Evolutionary conservation across 768 basidiomycete genomes (phyloP).

Genomic region (Rossbeevera mucosa): DNA sequence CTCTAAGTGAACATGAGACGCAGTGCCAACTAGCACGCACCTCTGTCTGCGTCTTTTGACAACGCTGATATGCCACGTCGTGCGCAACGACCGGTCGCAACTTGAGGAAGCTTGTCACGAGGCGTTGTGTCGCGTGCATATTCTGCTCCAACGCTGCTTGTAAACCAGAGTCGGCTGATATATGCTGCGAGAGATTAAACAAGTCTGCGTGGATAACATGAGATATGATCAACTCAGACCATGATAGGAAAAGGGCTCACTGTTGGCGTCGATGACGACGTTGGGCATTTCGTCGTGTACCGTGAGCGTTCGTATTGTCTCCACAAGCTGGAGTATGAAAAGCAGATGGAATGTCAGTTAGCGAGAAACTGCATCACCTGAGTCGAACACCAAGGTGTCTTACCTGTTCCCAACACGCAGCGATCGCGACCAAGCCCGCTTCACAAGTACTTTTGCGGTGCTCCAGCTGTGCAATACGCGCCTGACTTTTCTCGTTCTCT

Average conservation of each 20-base stretch:
- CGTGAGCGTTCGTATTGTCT: conserved; percentile 58
- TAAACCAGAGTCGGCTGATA: conserved; percentile 28
- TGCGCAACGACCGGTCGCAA: conserved; percentile 31
- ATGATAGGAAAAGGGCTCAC: conserved; percentile 23
- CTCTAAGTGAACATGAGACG: conserved; percentile 8
- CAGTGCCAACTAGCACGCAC: conserved; percentile 34
- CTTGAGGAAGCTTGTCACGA: conserved; percentile 54
- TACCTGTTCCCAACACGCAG: conserved; percentile 80
- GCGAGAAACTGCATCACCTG: not conserved
- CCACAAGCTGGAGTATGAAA: conserved; percentile 48
- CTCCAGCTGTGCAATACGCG: conserved; percentile 61
- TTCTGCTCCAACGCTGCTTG: conserved; percentile 49
- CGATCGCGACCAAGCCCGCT: conserved; percentile 66
- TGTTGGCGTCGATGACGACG: conserved; percentile 39
- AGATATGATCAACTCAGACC: not conserved
- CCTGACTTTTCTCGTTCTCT: conserved; percentile 61
- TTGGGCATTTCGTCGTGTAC: conserved; percentile 46
- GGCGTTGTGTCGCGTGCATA: conserved; percentile 51
- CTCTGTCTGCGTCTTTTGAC: conserved; percentile 56
- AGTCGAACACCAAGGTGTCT: conserved; percentile 3
- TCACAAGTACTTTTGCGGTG: conserved; percentile 62
- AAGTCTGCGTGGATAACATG: conserved; percentile 19
- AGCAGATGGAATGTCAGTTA: not conserved
- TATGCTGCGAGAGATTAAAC: conserved; percentile 32
- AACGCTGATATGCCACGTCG: conserved; percentile 41